Base-by-base conservation (phyloP, 306 rosid genomes). In the Cicer bijugum region DNA sequence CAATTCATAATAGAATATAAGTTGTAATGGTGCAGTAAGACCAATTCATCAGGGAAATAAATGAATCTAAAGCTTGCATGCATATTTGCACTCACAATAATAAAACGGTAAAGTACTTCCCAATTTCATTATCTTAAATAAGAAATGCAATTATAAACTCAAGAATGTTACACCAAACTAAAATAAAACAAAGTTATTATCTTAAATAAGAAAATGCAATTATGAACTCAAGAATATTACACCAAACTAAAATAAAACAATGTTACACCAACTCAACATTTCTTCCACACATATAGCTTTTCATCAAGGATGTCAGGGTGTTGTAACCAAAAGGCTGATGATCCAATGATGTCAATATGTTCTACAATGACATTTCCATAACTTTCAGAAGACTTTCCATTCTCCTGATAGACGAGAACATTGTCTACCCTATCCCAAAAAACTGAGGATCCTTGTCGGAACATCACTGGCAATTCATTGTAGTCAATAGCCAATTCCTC, bases 401-500 rank as follows among this genome's bases (percentile, higher is more conserved):
- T 82, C 67, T 81, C 83, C 6, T 73, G 67, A 14, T 78, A 70
- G 37, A 67, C 20, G 74, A 33, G 42, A 50, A 9, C 50, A 17
- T 15, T 45, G 69, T 82, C 85, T 46, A 69, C 71, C 77, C 76
- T 70, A 64, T 84, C 86, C 91, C 97, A 71, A 67, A 83, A 93
- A 74, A 73, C 82, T 0, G 87, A 90, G 72, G 97, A 90, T 38
- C 97, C 98, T 72, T 67, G 90, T 71, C 88, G 87, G 67, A 84
- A 90, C 88, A 93, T 89, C 69, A 58, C 17, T 8, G 89, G 96
- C 77, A 90, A 84, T 19, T 75, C 47, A 60, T 76, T 81, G 78
- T 90, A 93, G 62, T 84, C 89, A 78, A 88, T 82, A 66, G 84
- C 85, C 80, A 93, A 83, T 72, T 89, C 89, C 67, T 86, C 86